Base-by-base conservation (phyloP, 208 protist genomes). In the Crithidia sp. region DNA sequence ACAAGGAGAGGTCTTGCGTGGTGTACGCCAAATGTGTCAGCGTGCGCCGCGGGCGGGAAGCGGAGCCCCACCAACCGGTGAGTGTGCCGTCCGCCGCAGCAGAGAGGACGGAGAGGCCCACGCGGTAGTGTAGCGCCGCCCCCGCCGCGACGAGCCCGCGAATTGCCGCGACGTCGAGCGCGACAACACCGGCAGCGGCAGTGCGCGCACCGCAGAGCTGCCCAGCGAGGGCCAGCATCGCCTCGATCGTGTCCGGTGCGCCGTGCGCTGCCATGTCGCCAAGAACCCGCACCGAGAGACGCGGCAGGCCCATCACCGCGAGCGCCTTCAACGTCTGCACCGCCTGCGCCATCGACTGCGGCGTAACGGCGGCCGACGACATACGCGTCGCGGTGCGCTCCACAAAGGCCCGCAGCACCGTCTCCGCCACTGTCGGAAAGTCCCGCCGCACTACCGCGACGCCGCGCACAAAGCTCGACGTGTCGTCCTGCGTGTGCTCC, bases 361-460 rank as follows among this genome's bases (percentile, higher is more conserved):
- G 8, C 3, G 19, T 10, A 7, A 55, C 52, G 55, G 36, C 54
- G 13, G 61, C 43, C 28, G 36, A 54, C n/a, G 41, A 14, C 28
- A 58, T 53, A n/a, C 7, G n/a, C 36, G 57, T 10, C 13, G 63
- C 67, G 13, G 71, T 57, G 3, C 89, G 81, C 50, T 94, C 89
- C 8, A 87, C 83, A 75, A 88, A 94, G 3, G 89, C 85, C 40
- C 86, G 81, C 37, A 90, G 87, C 2, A 91, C 84, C 17, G 83
- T 71, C 0, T 77, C 71, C 0, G 84, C 67, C 36, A 82, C 74
- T 12, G 59, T 60, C 8, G 82, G 14, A 56, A 82, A 91, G 17
- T 81, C 44, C 28, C 12, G 44, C 9, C 59, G 70, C 9, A 90
- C 36, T 44, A 82, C 69, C 16, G 71, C 19, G 13, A 88, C 78